Base-by-base conservation (phyloP, 305 asterid genomes). In the Fraxinus paxiana region DNA sequence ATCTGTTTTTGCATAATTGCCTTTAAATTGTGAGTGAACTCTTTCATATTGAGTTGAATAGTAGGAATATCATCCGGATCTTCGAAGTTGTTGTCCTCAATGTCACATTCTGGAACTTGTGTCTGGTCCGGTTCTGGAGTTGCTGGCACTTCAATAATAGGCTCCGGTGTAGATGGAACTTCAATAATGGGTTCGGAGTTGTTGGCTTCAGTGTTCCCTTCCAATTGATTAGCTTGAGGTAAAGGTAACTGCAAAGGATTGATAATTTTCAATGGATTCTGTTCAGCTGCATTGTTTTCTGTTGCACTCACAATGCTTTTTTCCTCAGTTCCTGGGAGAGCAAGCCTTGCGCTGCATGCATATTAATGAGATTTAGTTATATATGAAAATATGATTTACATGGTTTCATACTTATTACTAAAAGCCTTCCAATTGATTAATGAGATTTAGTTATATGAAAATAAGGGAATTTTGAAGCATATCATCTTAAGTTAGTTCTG, bases 321-420 rank as follows among this genome's bases (percentile, higher is more conserved):
- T 69, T 92, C 97, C 81, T 88, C 97, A 54, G 98, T 95, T 84
- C 97, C 98, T 80, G 99, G 99, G 77, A 96, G 95, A 78, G 97
- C 86, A 85, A 96, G 97, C 84, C 99, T 90, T 73, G 98, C 97
- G 78, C 99, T 96, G 93, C 87, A 87, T 54, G 79, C 81, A 84
- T 34, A 84, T 80, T 76, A 2, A 81, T 73, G 79, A 85, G 83
- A 69, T 77, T 73, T 33, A 76, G 79, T 74, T 30, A 80, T 70
- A 73, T 80, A 73, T 80, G 77, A 75, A 4, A 48, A 37, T 17
- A 31, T 17, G 51, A 35, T 17, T 67, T 70, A 30, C 13, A 38
- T 17, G 37, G 20, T 70, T 10, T 76, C 69, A 12, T 24, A 24
- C 75, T 30, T 75, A 75, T 31, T 30, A 30, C 33, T 30, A 30